Evolutionary conservation across 495 filamentous ascomycete genomes (phyloP), one percentile per base, ranked within the genome.

Genomic region (Apodospora peruviana): DNA sequence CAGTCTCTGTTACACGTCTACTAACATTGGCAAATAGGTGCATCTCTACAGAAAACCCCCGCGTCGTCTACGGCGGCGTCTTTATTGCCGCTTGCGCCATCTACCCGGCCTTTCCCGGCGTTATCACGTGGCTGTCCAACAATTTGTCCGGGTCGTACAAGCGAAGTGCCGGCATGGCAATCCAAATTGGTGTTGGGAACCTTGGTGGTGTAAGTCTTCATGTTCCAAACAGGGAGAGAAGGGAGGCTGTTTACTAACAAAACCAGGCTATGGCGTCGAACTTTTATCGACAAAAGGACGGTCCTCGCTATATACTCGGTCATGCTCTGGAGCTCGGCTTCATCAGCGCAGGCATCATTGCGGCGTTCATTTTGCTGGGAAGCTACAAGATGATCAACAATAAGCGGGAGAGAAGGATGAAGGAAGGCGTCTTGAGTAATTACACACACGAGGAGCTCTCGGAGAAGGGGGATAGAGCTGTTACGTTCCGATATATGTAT

Each of bases 111-210:
- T 78, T 83, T 55, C 84, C 88, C 0, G 83, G 82, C 2, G 80
- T 82, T 40, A 76, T 91, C 47, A 77, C 80, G 11, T 91, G 87
- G 86, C 64, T 86, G 8, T 73, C 69, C 11, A 87, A 84, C 60
- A 90, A 91, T 56, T 70, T 90, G 12, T 77, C 82, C 0, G 85
- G 85, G 0, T 78, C 75, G 47, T 84, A 84, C 39, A 90, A 90
- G 62, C 73, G 86, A 1, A 77, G 80, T 7, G 81, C 80, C 3
- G 87, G 81, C 0, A 87, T 90, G 78, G 87, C 85, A 0, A 67
- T 90, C 3, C 82, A 87, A 27, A 90, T 91, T 48, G 85, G 86
- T 0, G 55, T 84, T 22, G 87, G 87, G 0, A 88, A 87, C 50
- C 65, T 90, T 3, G 84, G 79, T 17, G 87, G 87, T 24, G 68